Evolutionary conservation across 208 protist species (phyloP), one percentile per base, ranked within the genome.

Genomic region (Crithidia mellificae): DNA sequence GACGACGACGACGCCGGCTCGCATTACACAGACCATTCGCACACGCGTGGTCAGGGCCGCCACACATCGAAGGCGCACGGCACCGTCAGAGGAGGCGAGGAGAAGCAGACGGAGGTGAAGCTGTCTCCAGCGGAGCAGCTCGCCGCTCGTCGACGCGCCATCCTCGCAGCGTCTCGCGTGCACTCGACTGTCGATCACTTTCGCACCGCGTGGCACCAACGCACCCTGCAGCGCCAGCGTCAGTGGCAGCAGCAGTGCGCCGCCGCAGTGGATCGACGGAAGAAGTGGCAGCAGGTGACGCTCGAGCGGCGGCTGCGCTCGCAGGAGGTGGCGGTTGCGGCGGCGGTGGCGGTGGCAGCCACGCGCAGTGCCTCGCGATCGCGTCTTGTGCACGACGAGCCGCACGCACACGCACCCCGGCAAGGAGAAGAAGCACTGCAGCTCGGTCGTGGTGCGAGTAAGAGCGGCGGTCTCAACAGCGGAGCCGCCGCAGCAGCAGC

Each of bases 181-280:
- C 32, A 4, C 15, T 75, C 70, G 22, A 39, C 54, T 24, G 70
- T 75, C 14, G 36, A 75, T 20, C 70, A 75, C 47, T 75, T 75
- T 34, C 32, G 22, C 19, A 29, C 63, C 19, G 41, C 70, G 4
- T 59, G 61, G 70, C 70, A 46, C 27, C 25, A 27, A 0, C 70
- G 39, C 17, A 46, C 20, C 5, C 15, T 30, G 1, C 9, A 11
- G 8, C 61, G 62, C 1, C 69, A 51, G 27, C 70, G 53, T 32
- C 44, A 38, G 36, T 51, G 64, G 54, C 51, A 59, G 44, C 61
- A 49, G 61, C 69, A 58, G 43, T 39, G 27, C 36, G 50, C 49
- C 24, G 54, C 41, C 44, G 38, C n/a, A 22, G 32, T 7, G 6
- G 54, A 54, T 3, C 14, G 34, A 2, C 20, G 25, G 17, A 36